Base-by-base conservation (phyloP, 768 basidiomycete genomes). In the Kockovaella imperatae region DNA sequence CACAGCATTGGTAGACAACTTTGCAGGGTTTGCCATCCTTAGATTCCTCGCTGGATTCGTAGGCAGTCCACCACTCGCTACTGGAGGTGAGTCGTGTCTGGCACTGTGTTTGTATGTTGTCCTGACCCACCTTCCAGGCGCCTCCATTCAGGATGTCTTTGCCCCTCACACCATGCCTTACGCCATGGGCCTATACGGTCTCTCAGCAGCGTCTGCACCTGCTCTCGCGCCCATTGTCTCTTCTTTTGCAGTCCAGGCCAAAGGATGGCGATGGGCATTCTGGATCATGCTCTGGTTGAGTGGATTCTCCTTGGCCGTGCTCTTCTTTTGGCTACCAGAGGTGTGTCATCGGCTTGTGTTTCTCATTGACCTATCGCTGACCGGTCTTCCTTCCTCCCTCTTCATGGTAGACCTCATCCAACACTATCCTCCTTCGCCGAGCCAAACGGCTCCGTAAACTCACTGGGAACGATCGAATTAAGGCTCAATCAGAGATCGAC, bases 211-310 rank as follows among this genome's bases (percentile, higher is more conserved):
- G 17, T 42, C 47, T 2, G 65, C 67, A 3, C 72, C 71, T 2
- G 64, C 66, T 10, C 25, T 70, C 2, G 72, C 70, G 4, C 72
- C 72, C 2, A 38, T 70, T 32, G 38, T 63, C 47, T 50, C 64
- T 7, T 62, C 64, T 8, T 74, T 71, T 50, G 71, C 72, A 6
- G 67, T 66, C 1, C 47, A 65, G 45, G 55, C 43, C 18, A 62
- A 66, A 7, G 65, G 67, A 10, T 74, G 73, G 74, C 48, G 61
- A 34, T 73, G 71, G 71, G 61, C 69, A 2, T 57, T 73, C 55
- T 68, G 62, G 62, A 50, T 60, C 41, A 66, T 74, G 45, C 53
- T 68, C 20, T 72, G 67, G 69, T 49, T 74, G 24, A 49, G 53
- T 26, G 67, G 60, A 11, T 49, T 55, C 39, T 52, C 56, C 23